Percentiles rank a stretch among this genome's conserved stretches.
Evolutionary conservation across 805 yeast species (phyloP).

Genomic region (Metschnikowia vanudenii): DNA sequence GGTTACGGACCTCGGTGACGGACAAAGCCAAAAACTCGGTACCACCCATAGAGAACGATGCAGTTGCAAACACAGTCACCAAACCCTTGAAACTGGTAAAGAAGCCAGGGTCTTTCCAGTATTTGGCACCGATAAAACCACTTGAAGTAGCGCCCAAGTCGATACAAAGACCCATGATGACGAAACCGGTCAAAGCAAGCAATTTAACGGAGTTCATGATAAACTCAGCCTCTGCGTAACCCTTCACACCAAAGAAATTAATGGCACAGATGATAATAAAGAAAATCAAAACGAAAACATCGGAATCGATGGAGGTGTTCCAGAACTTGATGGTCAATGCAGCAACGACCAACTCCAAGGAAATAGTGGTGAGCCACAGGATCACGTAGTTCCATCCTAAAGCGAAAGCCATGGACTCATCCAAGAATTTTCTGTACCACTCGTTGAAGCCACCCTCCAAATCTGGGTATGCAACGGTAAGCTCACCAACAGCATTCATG

Average conservation of each 20-base stretch:
- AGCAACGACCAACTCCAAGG: conserved; percentile 24
- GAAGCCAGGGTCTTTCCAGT: conserved; percentile 42
- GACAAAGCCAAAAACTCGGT: conserved; percentile 41
- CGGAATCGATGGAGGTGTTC: conserved; percentile 51
- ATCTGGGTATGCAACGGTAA: conserved; percentile 58
- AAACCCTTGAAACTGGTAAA: conserved; percentile 41
- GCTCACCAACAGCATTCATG: conserved; percentile 43
- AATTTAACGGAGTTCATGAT: conserved; percentile 38
- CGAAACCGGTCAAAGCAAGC: conserved; percentile 38
- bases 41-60: conserved; percentile 42
- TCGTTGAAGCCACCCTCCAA: conserved; percentile 40
- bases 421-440: conserved; percentile 32
- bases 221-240: conserved; percentile 47
- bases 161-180: conserved; percentile 40
- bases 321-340: conserved; percentile 57
- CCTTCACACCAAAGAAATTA: conserved; percentile 46
- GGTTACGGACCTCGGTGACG: conserved; percentile 40
- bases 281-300: conserved; percentile 56
- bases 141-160: conserved; percentile 33
- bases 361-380: conserved; percentile 27
- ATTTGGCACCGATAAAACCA: conserved; percentile 42
- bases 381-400: conserved; percentile 39
- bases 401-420: conserved; percentile 38
- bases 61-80: conserved; percentile 39
- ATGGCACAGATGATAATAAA: conserved; percentile 44